phyloP scores from a whole-genome alignment of 306 rosid genomes.

The Lathyrus oleraceus region DNA sequence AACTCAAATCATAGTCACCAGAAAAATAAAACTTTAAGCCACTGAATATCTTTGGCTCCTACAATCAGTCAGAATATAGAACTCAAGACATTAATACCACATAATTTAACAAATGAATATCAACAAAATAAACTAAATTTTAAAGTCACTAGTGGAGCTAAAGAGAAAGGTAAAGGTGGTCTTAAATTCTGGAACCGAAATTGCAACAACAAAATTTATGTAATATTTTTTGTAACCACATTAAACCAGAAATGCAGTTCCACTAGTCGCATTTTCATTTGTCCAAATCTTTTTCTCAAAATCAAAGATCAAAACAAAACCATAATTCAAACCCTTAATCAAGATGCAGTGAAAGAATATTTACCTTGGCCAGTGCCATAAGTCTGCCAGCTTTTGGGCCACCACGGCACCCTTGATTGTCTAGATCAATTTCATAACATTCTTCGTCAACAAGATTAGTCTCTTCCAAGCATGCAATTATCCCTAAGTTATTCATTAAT shows the following conservation, averaged over 20 bases:
- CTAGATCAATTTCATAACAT: conserved; percentile 72
- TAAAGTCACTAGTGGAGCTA: not conserved
- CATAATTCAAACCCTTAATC: not conserved
- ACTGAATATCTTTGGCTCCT: conserved; percentile 72
- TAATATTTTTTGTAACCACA: not conserved
- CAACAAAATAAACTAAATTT: not conserved
- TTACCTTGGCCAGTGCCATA: conserved; percentile 59
- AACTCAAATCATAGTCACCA: conserved; percentile 61
- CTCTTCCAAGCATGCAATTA: conserved; percentile 67
- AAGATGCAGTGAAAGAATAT: conserved; percentile 30
- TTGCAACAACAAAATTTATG: not conserved
- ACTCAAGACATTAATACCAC: not conserved
- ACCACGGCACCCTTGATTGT: conserved; percentile 75
- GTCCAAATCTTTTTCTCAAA: not conserved
- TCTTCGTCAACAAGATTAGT: conserved; percentile 63
- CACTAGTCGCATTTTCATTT: not conserved
- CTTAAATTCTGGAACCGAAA: conserved; percentile 1
- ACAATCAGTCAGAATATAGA: conserved; percentile 29
- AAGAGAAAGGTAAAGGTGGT: conserved; percentile 13
- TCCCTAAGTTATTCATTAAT: conserved; percentile 50
- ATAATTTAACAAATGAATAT: conserved; percentile 6
- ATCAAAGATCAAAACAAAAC: not conserved
- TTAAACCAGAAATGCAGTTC: not conserved
- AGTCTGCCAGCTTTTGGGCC: conserved; percentile 90
- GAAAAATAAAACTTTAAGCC: conserved; percentile 69